Conservation (phyloP, 2,329 filamentous ascomycete species). For the Pseudogymnoascus pannorum region DNA sequence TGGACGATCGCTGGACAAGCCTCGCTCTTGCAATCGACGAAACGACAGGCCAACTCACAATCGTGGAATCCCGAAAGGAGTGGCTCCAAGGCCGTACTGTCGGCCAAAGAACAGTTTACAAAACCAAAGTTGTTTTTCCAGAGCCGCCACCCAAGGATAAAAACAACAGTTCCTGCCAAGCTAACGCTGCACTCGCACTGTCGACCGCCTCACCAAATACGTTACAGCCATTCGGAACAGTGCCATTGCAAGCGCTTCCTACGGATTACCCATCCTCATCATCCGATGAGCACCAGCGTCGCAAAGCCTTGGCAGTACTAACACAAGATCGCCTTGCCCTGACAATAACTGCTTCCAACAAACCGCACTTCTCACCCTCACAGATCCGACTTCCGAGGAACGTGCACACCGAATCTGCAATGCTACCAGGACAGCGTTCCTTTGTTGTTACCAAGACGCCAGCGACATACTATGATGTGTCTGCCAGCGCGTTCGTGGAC, state of each 20-base stretch:
- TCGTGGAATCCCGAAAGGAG: slow-evolving; percentile 63
- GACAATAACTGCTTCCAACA: slow-evolving; percentile 23
- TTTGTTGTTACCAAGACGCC: slow-evolving; percentile 48
- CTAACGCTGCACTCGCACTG: background rate
- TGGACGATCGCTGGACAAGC: slow-evolving; percentile 68
- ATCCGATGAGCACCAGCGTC: background rate
- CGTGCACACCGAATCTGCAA: slow-evolving; percentile 40
- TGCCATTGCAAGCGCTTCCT: background rate
- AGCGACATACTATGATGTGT: slow-evolving; percentile 46
- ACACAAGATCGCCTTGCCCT: slow-evolving; percentile 22
- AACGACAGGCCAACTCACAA: slow-evolving; percentile 46
- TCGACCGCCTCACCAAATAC: background rate
- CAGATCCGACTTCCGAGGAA: slow-evolving; percentile 34
- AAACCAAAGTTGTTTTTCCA: slow-evolving; percentile 42
- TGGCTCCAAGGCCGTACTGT: slow-evolving; percentile 51
- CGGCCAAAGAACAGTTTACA: slow-evolving; percentile 61
- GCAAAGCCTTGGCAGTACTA: slow-evolving; percentile 11
- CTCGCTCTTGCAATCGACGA: slow-evolving; percentile 57
- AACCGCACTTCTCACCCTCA: slow-evolving; percentile 32
- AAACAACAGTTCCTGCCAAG: background rate
- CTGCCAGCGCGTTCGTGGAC: slow-evolving; percentile 50
- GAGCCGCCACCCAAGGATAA: background rate
- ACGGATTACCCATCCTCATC: background rate
- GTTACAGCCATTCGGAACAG: background rate
- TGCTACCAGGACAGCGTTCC: slow-evolving; percentile 25